Percentiles rank a stretch among this genome's conserved stretches.
phyloP scores from a whole-genome alignment of 2,329 filamentous ascomycete species.

The Paraphaeosphaeria minitans region DNA sequence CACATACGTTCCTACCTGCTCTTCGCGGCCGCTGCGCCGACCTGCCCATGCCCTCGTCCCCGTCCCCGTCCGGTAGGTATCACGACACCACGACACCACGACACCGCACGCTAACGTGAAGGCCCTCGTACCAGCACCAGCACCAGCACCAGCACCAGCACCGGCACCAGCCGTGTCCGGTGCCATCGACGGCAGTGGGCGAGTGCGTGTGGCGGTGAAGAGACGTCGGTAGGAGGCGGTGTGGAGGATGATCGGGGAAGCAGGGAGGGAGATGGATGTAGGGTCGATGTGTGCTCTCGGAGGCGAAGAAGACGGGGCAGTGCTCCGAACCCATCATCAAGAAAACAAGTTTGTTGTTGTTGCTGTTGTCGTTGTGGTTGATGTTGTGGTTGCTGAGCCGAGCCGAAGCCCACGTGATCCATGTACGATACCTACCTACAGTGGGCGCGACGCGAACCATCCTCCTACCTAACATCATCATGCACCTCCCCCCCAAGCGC shows the following conservation, averaged over 20 bases:
- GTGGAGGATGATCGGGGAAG: neutral
- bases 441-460: too few relatives aligned
- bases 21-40: neutral
- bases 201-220: conserved; percentile 19
- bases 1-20: too few relatives aligned
- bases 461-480: neutral
- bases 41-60: neutral
- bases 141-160: too few relatives aligned
- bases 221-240: conserved; percentile 22
- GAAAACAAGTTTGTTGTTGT: neutral
- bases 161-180: too few relatives aligned
- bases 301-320: too few relatives aligned
- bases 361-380: too few relatives aligned
- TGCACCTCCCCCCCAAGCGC: neutral
- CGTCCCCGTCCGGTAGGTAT: neutral
- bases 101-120: neutral
- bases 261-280: too few relatives aligned
- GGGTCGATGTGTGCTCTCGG: too few relatives aligned
- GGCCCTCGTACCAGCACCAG: too few relatives aligned
- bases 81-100: neutral
- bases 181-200: neutral
- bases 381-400: too few relatives aligned
- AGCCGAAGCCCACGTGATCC: neutral
- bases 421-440: too few relatives aligned
- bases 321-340: neutral